Evolutionary conservation across 1,284 basidiomycete genomes (phyloP).

Genomic region (Lentinus polychrous): DNA sequence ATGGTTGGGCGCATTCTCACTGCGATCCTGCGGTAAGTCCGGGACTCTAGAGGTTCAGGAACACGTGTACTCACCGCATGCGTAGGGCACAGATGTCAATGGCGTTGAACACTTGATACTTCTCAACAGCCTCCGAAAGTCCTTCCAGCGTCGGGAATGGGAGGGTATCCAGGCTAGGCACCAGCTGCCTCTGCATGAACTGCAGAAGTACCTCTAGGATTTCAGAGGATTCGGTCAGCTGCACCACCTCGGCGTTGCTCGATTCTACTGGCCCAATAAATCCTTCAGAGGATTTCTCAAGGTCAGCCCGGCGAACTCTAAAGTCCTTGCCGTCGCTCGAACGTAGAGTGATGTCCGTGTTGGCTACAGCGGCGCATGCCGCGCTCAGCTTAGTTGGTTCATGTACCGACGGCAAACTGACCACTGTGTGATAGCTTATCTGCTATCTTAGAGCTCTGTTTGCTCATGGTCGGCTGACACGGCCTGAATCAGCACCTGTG

Average conservation of each 20-base stretch:
- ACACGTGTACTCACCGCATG: slow-evolving; percentile 8
- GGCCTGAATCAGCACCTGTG: too few species aligned
- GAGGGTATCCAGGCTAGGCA: neutral
- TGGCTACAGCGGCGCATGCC: too few species aligned
- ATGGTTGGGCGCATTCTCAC: neutral
- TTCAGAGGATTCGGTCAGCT: slow-evolving; percentile 18
- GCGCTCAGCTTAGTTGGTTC: too few species aligned
- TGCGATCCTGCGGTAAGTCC: neutral
- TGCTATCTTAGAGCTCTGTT: too few species aligned
- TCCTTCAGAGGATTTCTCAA: slow-evolving; percentile 12
- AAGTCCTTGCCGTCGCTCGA: slow-evolving; percentile 16
- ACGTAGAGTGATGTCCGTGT: neutral
- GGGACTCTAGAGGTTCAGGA: neutral
- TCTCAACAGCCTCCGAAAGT: slow-evolving; percentile 12
- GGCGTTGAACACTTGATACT: slow-evolving; percentile 10
- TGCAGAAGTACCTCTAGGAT: slow-evolving; percentile 12
- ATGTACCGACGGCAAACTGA: too few species aligned
- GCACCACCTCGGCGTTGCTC: slow-evolving; percentile 13
- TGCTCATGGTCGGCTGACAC: too few species aligned
- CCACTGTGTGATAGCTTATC: too few species aligned
- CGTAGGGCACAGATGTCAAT: slow-evolving; percentile 8
- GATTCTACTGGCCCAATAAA: slow-evolving; percentile 9
- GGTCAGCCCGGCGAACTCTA: slow-evolving; percentile 12
- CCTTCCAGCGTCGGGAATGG: neutral
- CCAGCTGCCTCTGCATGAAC: slow-evolving; percentile 8